Evolutionary conservation across 371 early-diverging fungal species (phyloP), one percentile per base, ranked within the genome.

Genomic region (Neoconidiobolus thromboides): DNA sequence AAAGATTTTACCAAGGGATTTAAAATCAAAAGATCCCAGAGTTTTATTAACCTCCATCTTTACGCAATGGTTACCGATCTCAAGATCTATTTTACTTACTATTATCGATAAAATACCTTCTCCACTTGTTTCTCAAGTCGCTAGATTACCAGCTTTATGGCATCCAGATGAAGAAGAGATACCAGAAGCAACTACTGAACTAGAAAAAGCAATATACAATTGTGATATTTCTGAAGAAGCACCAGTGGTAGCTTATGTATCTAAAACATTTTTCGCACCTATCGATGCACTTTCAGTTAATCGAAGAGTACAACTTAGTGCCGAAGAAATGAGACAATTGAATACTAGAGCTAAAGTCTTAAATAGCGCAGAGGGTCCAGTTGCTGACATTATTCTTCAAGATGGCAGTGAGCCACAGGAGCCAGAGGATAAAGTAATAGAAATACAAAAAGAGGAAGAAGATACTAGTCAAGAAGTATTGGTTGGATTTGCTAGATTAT

Each of bases 401-500:
- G 6, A 64, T 40, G n/a, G 62, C 65, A 15, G 61, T 65, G 7
- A 58, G 49, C 5, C 53, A 49, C 37, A 58, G 61, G 61, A n/a
- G 69, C 67, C 65, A 40, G 73, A 64, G 38, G 36, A 64, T 47
- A 60, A 67, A 37, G 69, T 65, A 14, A 62, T 71, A 43, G 53
- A 65, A 14, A 59, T 68, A 10, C 54, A 57, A 46, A 48, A 63
- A 26, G 71, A 71, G 36, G 62, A 66, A 42, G 73, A 65, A 1
- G 63, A 60, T 7, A 68, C 67, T 47, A 7, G 4, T 14, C 3
- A 48, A 5, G 80, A 82, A 60, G 68, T 72, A 0, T 65, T 96
- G 46, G 76, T 96, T 63, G 98, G 96, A 0, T 92, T 96, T 70
- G 86, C 94, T 6, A 78, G 97, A 47, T 73, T 96, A 37, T 96